Conservation (phyloP, 1,284 basidiomycete genomes). For the Pseudozyma sp. region DNA sequence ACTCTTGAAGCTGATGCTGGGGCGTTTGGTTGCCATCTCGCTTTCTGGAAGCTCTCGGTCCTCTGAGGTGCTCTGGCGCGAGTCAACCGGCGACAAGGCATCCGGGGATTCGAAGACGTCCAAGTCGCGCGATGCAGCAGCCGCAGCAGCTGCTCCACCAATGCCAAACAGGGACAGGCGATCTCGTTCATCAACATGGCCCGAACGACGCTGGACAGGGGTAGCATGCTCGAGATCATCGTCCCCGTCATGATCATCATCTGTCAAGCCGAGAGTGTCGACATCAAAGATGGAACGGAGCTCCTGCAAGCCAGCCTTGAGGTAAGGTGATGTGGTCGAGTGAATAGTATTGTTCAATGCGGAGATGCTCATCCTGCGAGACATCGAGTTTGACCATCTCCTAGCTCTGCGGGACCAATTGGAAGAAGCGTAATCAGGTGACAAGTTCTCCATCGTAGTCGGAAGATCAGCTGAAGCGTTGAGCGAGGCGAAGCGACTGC, state of each 20-base stretch:
- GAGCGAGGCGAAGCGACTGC: slow-evolving; percentile 23
- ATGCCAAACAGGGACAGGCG: slow-evolving; percentile 1
- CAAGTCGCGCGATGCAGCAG: slow-evolving; percentile 5
- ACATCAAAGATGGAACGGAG: slow-evolving; percentile 60
- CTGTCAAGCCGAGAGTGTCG: slow-evolving; percentile 35
- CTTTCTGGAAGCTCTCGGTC: slow-evolving; percentile 8
- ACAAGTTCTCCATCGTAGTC: slow-evolving; percentile 6
- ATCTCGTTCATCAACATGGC: slow-evolving; percentile 1
- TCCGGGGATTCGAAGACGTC: slow-evolving; percentile 28
- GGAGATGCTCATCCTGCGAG: slow-evolving; percentile 40
- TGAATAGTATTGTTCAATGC: slow-evolving; percentile 41
- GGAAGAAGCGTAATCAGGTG: slow-evolving; percentile 11
- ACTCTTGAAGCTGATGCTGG: slow-evolving; percentile 21
- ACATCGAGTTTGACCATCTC: slow-evolving; percentile 44
- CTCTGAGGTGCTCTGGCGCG: slow-evolving; percentile 39
- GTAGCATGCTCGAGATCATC: slow-evolving; percentile 37
- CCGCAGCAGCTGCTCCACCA: not conserved
- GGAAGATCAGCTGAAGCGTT: slow-evolving; percentile 32
- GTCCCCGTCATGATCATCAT: slow-evolving; percentile 19
- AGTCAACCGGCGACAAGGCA: slow-evolving; percentile 17
- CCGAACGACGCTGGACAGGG: slow-evolving; percentile 1
- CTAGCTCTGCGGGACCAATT: slow-evolving; percentile 34
- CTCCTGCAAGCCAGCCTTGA: slow-evolving; percentile 58
- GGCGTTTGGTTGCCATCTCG: not conserved
- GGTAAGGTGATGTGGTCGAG: slow-evolving; percentile 49